These are phyloP conservation scores for Colletotrichum navitas DNA, from an alignment of 2,329 filamentous ascomycete genomes.

Conservation along the genomic window DNA sequence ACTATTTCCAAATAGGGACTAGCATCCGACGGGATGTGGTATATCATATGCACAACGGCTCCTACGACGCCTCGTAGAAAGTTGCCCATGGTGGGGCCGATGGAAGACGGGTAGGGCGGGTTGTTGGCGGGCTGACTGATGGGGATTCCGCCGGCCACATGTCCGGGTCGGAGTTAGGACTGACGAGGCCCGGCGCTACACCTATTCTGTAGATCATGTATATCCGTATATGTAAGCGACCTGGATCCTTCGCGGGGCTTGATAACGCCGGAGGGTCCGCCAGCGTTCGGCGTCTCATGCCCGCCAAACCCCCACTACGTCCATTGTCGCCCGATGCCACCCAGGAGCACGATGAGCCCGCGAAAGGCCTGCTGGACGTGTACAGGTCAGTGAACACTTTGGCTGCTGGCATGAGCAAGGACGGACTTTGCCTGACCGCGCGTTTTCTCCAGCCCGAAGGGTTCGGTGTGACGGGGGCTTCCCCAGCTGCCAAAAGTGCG, in stretches of 20 bases:
- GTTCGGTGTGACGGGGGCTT: conserved; percentile 6
- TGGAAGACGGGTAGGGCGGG: not conserved
- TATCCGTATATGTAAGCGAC: not conserved
- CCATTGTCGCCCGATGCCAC: not conserved
- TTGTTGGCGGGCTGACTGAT: not conserved
- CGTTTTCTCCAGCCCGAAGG: conserved; percentile 7
- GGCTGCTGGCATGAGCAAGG: not conserved
- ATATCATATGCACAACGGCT: not conserved
- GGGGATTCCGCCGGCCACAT: not conserved
- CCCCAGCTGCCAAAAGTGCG: conserved; percentile 11
- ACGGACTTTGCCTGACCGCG: not conserved
- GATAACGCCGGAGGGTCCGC: not conserved
- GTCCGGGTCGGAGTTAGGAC: not conserved
- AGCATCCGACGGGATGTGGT: not conserved
- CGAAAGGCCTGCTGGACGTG: conserved; percentile 28
- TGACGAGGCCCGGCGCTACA: not conserved
- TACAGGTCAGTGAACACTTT: conserved; percentile 14
- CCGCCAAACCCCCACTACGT: not conserved
- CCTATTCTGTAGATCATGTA: not conserved
- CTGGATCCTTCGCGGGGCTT: not conserved
- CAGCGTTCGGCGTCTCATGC: not conserved
- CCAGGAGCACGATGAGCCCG: conserved; percentile 1
- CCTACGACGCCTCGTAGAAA: conserved; percentile 21
- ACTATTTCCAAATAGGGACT: not conserved
- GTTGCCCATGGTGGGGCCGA: conserved; percentile 21